These are phyloP conservation scores for Linanthus parryae DNA, from an alignment of 148 eudicot species.

Conservation along the genomic window DNA sequence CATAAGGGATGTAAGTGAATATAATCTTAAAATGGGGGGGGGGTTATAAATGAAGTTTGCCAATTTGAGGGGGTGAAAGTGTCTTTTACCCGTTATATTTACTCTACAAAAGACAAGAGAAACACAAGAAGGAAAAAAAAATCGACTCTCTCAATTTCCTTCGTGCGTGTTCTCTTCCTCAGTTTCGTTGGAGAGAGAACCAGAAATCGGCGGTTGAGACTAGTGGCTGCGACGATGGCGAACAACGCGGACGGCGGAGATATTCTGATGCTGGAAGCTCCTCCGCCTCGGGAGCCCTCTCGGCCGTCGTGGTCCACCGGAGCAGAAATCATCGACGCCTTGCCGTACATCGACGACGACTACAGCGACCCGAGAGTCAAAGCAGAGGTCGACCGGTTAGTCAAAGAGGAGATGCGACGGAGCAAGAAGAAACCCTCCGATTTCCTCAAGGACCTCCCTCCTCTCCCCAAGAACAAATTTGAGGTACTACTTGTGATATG, in stretches of 20 bases:
- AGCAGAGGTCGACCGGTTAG: constrained; percentile 72
- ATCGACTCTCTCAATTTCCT: too few species aligned
- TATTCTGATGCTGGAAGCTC: constrained; percentile 81
- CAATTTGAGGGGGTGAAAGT: too few species aligned
- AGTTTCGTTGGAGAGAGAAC: neutral
- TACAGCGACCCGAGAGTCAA: constrained; percentile 64
- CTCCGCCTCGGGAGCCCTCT: constrained; percentile 26
- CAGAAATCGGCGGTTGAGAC: neutral
- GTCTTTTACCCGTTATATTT: too few species aligned
- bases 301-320: constrained; percentile 44
- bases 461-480: constrained; percentile 47
- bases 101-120: too few species aligned
- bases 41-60: too few species aligned
- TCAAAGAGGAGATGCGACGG: constrained; percentile 85
- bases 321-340: constrained; percentile 59
- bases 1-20: too few species aligned
- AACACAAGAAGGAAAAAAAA: too few species aligned
- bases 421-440: constrained; percentile 75
- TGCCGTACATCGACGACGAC: constrained; percentile 93
- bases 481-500: too few species aligned
- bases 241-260: constrained; percentile 31
- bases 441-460: constrained; percentile 77
- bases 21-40: too few species aligned
- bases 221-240: constrained; percentile 21
- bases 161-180: too few species aligned